Percentiles rank a stretch among this genome's conserved stretches.
phyloP scores from a whole-genome alignment of 768 basidiomycete species.

The Lenzites betulinus region DNA sequence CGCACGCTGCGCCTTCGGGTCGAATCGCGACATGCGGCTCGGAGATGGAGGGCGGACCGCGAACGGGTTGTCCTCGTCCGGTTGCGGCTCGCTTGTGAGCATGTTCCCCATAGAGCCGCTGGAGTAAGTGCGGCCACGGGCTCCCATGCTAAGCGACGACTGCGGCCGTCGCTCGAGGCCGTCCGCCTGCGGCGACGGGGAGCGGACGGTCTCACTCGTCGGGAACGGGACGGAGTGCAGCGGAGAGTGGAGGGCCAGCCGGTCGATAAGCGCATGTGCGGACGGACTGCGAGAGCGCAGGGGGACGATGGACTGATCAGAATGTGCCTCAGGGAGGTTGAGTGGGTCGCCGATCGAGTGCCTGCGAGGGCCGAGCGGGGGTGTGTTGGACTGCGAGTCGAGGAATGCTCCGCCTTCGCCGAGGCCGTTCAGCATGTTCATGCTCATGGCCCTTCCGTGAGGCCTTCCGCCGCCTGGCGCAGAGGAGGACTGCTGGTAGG shows the following conservation, averaged over 20 bases:
- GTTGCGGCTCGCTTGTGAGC: constrained; percentile 29
- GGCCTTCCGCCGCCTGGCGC: constrained; percentile 10
- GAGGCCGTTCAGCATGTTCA: constrained; percentile 60
- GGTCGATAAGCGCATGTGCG: constrained; percentile 50
- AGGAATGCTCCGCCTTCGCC: constrained; percentile 50
- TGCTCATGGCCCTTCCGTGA: constrained; percentile 59
- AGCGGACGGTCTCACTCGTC: constrained; percentile 48
- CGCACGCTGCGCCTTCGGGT: constrained; percentile 40
- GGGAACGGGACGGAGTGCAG: constrained; percentile 62
- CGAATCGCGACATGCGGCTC: constrained; percentile 44
- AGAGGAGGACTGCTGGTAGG: constrained; percentile 34
- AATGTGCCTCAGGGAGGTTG: constrained; percentile 39
- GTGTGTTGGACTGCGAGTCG: constrained; percentile 38
- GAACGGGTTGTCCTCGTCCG: constrained; percentile 37
- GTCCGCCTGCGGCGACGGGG: constrained; percentile 50
- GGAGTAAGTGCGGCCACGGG: constrained; percentile 52
- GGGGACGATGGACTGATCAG: constrained; percentile 40
- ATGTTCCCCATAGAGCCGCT: constrained; percentile 49
- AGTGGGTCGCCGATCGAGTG: constrained; percentile 61
- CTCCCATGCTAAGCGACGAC: constrained; percentile 53
- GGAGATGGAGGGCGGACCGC: constrained; percentile 40
- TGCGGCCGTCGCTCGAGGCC: constrained; percentile 41
- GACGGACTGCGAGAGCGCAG: constrained; percentile 51
- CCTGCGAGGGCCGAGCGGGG: constrained; percentile 40
- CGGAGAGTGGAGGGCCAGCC: constrained; percentile 40